A percentile compares a stretch with the other conserved stretches of the same genome.
Conservation (phyloP, 352 stramenopile species). For the Phytophthora fragariae region DNA sequence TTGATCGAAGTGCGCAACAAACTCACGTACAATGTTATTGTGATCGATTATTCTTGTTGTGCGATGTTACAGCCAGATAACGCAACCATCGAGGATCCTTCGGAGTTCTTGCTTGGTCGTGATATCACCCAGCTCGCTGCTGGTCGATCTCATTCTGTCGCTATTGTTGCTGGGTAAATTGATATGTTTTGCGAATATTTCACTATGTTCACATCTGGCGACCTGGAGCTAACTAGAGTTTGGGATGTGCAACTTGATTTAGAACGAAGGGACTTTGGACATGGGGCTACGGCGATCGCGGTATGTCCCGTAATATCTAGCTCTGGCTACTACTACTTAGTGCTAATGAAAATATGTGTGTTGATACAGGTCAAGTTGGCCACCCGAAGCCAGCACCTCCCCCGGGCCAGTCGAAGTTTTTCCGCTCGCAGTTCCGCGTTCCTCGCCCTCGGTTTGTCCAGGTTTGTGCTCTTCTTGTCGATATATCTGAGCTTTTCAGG, state of each 20-base stretch:
- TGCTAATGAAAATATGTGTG: background rate
- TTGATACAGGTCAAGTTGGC: constrained; percentile 61
- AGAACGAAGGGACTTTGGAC: constrained; percentile 79
- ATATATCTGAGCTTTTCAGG: background rate
- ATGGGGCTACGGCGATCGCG: constrained; percentile 76
- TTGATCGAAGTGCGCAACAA: background rate
- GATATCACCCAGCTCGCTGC: constrained; percentile 67
- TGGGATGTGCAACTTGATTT: constrained; percentile 7
- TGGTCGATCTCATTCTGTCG: constrained; percentile 68
- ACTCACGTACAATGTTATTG: background rate
- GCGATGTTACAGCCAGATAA: constrained; percentile 47
- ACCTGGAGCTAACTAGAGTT: background rate
- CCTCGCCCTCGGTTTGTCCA: constrained; percentile 72
- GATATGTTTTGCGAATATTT: too few species aligned
- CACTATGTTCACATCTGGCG: background rate
- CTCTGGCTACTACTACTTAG: background rate
- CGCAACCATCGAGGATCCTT: constrained; percentile 66
- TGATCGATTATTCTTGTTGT: background rate
- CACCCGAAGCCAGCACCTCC: constrained; percentile 61
- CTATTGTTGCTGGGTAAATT: constrained; percentile 58
- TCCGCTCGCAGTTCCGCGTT: constrained; percentile 80
- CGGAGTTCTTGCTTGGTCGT: constrained; percentile 76
- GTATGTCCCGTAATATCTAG: constrained; percentile 17
- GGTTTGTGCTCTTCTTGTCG: constrained; percentile 30
- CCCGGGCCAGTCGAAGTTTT: constrained; percentile 79